A percentile compares a stretch with the other conserved stretches of the same genome.
phyloP scores from a whole-genome alignment of 768 basidiomycete genomes.

The Mycena epipterygia region DNA sequence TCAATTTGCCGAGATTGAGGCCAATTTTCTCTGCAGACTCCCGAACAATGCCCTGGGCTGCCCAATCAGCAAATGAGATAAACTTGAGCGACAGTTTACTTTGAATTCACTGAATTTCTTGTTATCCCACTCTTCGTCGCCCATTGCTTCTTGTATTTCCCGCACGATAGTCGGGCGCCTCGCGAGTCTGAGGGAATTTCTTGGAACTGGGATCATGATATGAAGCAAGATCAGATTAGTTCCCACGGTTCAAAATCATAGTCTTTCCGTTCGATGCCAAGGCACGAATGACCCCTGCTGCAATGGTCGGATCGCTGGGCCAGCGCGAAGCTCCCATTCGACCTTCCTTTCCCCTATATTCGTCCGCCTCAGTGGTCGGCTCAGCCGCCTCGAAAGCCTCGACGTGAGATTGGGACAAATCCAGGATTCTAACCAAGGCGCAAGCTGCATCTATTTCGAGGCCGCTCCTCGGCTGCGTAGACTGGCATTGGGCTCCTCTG shows the following conservation, averaged over 20 bases:
- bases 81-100: too few relatives aligned
- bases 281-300: background rate
- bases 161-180: too few relatives aligned
- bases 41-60: background rate
- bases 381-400: conserved; percentile 23
- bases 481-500: conserved; percentile 8
- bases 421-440: background rate
- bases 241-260: too few relatives aligned
- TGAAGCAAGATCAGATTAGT: too few relatives aligned
- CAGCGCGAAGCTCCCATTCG: conserved; percentile 15
- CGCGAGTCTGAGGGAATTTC: too few relatives aligned
- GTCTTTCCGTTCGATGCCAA: conserved; percentile 20
- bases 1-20: background rate
- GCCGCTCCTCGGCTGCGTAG: conserved; percentile 16
- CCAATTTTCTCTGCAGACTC: background rate
- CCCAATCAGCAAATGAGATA: background rate
- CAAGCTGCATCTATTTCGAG: background rate
- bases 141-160: too few relatives aligned
- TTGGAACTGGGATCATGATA: too few relatives aligned
- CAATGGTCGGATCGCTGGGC: conserved; percentile 16
- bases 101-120: too few relatives aligned
- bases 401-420: conserved; percentile 15
- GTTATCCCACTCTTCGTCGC: too few relatives aligned
- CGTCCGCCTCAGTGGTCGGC: conserved; percentile 4
- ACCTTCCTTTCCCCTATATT: background rate